These are phyloP conservation scores for Nicotiana tabacum DNA, from an alignment of 257 asterid genomes.

Conservation along the genomic window DNA sequence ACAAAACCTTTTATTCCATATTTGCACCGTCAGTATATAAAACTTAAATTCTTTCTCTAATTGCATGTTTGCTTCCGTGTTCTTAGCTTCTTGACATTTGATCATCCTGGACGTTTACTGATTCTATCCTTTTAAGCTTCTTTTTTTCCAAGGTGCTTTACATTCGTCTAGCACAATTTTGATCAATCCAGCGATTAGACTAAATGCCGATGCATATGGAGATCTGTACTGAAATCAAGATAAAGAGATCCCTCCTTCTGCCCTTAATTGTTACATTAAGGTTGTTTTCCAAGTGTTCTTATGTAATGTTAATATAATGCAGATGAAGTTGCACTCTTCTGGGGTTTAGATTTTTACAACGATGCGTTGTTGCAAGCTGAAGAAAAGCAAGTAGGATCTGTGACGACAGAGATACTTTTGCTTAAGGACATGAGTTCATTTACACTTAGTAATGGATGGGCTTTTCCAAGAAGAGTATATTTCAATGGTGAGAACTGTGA, in stretches of 20 bases:
- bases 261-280: not conserved
- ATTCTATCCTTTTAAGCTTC: too few species aligned
- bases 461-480: conserved; percentile 59
- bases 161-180: not conserved
- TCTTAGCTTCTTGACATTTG: too few species aligned
- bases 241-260: not conserved
- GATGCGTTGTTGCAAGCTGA: conserved; percentile 35
- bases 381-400: conserved; percentile 42
- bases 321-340: conserved; percentile 62
- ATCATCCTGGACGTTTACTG: too few species aligned
- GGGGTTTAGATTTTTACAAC: conserved; percentile 56
- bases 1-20: too few species aligned
- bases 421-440: conserved; percentile 44
- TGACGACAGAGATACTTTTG: conserved; percentile 54
- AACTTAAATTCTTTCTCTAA: too few species aligned
- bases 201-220: too few species aligned
- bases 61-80: too few species aligned
- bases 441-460: conserved; percentile 67
- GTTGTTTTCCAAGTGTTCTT: not conserved
- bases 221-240: not conserved
- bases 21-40: too few species aligned
- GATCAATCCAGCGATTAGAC: not conserved
- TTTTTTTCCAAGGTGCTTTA: too few species aligned
- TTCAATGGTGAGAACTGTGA: conserved; percentile 66
- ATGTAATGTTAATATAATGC: conserved; percentile 18